A percentile compares a stretch with the other conserved stretches of the same genome.
Evolutionary conservation across 1,139 yeast genomes (phyloP).

Genomic region (Candida neerlandica): DNA sequence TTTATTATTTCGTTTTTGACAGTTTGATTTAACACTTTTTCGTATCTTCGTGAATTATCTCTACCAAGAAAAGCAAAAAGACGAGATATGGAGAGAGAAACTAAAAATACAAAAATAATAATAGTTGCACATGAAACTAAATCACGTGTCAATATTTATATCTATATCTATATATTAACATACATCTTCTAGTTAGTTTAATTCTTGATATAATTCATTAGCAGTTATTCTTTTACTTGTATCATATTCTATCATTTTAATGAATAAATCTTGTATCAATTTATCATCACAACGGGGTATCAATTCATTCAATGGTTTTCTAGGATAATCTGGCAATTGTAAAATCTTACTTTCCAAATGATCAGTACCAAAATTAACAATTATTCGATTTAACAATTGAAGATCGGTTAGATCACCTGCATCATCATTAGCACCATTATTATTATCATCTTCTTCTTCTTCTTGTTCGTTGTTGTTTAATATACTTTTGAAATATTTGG

Average conservation of each 20-base stretch:
- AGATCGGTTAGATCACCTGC: slow-evolving; percentile 57
- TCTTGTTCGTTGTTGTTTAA: slow-evolving; percentile 22
- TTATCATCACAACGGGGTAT: slow-evolving; percentile 31
- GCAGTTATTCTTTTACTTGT: slow-evolving; percentile 20
- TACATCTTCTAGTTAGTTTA: background rate
- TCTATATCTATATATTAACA: background rate
- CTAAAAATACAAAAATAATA: too few species aligned
- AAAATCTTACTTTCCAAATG: slow-evolving; percentile 35
- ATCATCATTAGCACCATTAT: slow-evolving; percentile 21
- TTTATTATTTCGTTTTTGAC: too few species aligned
- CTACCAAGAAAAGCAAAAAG: too few species aligned
- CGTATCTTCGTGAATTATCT: too few species aligned
- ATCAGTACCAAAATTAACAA: slow-evolving; percentile 65
- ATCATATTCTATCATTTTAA: slow-evolving; percentile 29
- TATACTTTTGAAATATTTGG: slow-evolving; percentile 46
- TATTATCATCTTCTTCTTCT: slow-evolving; percentile 24
- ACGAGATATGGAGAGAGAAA: too few species aligned
- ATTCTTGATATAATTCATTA: slow-evolving; percentile 12
- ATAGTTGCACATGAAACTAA: too few species aligned
- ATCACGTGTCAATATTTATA: too few species aligned
- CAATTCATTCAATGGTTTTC: slow-evolving; percentile 20
- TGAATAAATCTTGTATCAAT: slow-evolving; percentile 21
- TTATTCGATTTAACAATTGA: slow-evolving; percentile 57
- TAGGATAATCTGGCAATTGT: slow-evolving; percentile 21
- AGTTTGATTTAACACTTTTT: too few species aligned